These are phyloP conservation scores for Aureobasidium lini DNA, from an alignment of 2,329 filamentous ascomycete species.

Conservation along the genomic window DNA sequence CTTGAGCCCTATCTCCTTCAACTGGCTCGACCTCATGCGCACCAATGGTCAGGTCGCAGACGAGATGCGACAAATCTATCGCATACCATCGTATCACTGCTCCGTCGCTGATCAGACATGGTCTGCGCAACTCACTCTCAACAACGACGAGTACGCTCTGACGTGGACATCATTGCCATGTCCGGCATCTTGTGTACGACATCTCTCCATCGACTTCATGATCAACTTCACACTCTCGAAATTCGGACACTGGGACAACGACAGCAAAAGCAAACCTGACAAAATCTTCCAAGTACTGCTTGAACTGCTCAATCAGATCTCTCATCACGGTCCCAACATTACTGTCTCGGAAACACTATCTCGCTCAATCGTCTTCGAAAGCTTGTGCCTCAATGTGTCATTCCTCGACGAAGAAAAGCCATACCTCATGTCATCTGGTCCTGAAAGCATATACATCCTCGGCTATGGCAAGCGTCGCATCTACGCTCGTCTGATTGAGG, in stretches of 20 bases:
- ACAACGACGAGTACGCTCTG: neutral
- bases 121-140: neutral
- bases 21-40: conserved; percentile 4
- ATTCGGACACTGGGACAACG: conserved; percentile 4
- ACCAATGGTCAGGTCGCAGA: conserved; percentile 1
- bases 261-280: neutral
- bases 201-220: neutral
- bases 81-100: neutral
- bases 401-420: conserved; percentile 1
- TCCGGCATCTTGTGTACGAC: neutral
- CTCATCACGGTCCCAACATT: neutral
- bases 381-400: neutral
- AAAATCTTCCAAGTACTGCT: neutral
- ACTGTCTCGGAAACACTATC: neutral
- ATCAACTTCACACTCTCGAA: neutral
- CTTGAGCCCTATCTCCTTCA: neutral
- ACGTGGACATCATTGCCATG: neutral
- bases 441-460: neutral
- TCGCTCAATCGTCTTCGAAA: neutral
- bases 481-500: neutral
- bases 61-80: conserved; percentile 7
- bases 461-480: conserved; percentile 5
- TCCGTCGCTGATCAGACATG: neutral
- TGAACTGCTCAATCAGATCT: neutral
- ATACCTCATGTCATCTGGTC: neutral